These are phyloP conservation scores for Monilinia polystroma DNA, from an alignment of 2,329 filamentous ascomycete species.

Conservation along the genomic window DNA sequence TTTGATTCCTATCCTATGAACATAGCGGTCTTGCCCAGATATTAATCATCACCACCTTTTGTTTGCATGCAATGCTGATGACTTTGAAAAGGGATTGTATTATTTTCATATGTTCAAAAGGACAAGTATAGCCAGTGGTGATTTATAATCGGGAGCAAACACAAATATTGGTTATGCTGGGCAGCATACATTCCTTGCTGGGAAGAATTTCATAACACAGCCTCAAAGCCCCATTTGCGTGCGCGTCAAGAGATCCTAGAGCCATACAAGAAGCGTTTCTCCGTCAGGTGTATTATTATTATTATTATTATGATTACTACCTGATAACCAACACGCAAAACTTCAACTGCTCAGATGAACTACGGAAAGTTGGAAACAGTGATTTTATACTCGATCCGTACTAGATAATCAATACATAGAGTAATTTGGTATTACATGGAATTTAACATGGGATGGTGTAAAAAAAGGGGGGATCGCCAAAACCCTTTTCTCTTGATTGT, in stretches of 20 bases:
- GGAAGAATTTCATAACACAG: conserved; percentile 6
- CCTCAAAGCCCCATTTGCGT: conserved; percentile 21
- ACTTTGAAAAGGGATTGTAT: not conserved
- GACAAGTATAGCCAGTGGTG: not conserved
- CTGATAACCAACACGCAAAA: not conserved
- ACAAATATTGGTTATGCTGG: not conserved
- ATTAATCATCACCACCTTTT: not conserved
- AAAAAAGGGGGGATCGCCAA: not conserved
- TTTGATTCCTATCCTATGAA: not conserved
- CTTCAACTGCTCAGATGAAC: not conserved
- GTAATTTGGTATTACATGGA: not conserved
- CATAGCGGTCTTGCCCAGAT: not conserved
- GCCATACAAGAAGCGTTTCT: conserved; percentile 1
- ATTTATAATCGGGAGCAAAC: not conserved
- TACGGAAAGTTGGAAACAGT: not conserved
- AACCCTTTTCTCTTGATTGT: not conserved
- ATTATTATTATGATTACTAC: not conserved
- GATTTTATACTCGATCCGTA: not conserved
- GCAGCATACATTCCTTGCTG: conserved; percentile 17
- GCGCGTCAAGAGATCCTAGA: conserved; percentile 16
- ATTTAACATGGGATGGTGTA: not conserved
- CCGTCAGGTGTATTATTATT: not conserved
- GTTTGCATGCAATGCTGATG: not conserved
- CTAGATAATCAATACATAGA: too few species aligned
- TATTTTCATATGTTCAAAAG: not conserved